Percentiles rank a stretch among this genome's conserved stretches.
Evolutionary conservation across 768 basidiomycete species (phyloP).

Genomic region (Lactifluus echinatus): DNA sequence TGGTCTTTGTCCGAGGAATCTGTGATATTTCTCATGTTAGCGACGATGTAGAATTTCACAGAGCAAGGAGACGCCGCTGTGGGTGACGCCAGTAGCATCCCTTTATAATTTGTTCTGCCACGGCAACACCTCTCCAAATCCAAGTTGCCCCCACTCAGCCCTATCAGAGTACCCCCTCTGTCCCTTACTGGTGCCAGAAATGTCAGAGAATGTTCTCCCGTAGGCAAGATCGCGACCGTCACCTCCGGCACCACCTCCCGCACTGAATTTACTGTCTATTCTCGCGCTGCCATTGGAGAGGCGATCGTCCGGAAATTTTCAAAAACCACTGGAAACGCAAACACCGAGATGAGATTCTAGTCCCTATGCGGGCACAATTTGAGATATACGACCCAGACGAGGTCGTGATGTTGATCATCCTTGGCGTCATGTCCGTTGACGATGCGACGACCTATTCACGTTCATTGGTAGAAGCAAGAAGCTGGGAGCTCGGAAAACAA

Average conservation of each 20-base stretch:
- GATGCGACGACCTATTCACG: background rate
- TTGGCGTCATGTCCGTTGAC: too few species aligned
- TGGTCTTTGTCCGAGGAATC: background rate
- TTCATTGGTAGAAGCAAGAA: background rate
- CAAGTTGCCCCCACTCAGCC: background rate
- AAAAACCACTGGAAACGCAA: background rate
- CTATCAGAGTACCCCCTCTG: background rate
- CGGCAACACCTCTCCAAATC: background rate
- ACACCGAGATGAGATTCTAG: background rate
- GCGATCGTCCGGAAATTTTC: background rate
- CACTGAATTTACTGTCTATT: background rate
- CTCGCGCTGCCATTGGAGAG: background rate
- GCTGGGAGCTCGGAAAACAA: background rate
- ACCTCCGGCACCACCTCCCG: background rate
- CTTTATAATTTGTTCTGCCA: background rate
- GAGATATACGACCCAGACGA: background rate
- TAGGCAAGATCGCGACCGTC: background rate
- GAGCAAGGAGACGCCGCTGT: background rate
- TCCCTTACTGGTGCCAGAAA: background rate
- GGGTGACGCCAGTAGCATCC: background rate
- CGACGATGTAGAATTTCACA: background rate
- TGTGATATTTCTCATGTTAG: background rate
- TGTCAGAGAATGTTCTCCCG: background rate
- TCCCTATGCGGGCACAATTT: background rate
- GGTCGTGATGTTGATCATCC: background rate